phyloP scores from a whole-genome alignment of 305 asterid genomes.

The Ilex paraguariensis region DNA sequence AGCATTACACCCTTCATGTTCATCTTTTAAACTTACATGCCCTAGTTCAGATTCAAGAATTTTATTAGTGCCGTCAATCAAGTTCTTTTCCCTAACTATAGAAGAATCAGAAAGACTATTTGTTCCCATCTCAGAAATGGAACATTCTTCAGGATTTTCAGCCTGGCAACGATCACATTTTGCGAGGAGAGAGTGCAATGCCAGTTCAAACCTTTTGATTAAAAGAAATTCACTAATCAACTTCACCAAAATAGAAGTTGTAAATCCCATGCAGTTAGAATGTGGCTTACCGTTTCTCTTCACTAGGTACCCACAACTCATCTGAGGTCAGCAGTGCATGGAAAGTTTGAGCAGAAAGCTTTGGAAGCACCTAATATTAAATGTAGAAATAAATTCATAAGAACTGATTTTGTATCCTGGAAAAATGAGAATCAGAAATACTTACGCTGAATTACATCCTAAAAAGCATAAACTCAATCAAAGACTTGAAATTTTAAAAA shows the following conservation, averaged over 20 bases:
- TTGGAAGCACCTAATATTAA: constrained; percentile 78
- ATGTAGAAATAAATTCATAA: background rate
- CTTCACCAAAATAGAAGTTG: background rate
- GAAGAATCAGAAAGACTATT: constrained; percentile 35
- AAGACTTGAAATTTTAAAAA: too few species aligned
- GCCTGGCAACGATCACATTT: constrained; percentile 48
- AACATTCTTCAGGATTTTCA: constrained; percentile 38
- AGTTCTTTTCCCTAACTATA: constrained; percentile 34
- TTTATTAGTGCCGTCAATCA: constrained; percentile 37
- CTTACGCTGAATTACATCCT: too few species aligned
- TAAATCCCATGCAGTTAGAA: constrained; percentile 9
- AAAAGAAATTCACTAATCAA: background rate
- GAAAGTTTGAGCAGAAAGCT: constrained; percentile 87
- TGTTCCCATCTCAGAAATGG: constrained; percentile 40
- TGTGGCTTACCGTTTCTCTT: constrained; percentile 79
- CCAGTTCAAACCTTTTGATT: constrained; percentile 82
- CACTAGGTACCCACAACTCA: constrained; percentile 93
- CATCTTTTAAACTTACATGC: constrained; percentile 39
- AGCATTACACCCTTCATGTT: constrained; percentile 40
- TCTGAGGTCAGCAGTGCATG: constrained; percentile 89
- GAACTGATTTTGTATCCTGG: too few species aligned
- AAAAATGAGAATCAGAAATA: too few species aligned
- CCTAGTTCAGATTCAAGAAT: constrained; percentile 46
- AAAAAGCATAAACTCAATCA: too few species aligned
- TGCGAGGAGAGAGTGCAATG: constrained; percentile 61